Conservation (phyloP, 352 stramenopile genomes). For the Globisporangium irregulare region DNA sequence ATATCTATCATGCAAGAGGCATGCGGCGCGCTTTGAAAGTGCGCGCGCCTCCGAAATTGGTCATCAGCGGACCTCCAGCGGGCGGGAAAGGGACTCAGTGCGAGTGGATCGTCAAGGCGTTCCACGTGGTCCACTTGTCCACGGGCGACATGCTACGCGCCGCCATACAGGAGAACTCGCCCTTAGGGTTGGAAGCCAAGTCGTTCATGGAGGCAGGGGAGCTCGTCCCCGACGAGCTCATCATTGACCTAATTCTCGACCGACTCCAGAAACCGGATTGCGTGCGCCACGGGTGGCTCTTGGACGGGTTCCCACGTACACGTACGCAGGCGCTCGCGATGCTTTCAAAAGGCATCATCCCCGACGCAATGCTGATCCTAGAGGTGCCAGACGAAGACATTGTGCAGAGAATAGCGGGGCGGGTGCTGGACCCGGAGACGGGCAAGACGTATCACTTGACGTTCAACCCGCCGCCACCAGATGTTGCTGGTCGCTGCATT, state of each 20-base stretch:
- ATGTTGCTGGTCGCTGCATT: constrained; percentile 62
- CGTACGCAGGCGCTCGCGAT: constrained; percentile 77
- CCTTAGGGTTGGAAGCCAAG: constrained; percentile 81
- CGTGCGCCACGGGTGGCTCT: constrained; percentile 74
- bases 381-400: constrained; percentile 95
- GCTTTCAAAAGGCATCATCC: constrained; percentile 60
- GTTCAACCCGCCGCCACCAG: constrained; percentile 74
- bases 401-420: constrained; percentile 91
- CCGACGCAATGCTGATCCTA: constrained; percentile 93
- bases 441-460: constrained; percentile 91
- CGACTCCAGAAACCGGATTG: constrained; percentile 76
- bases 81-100: constrained; percentile 97
- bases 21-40: constrained; percentile 40
- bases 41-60: constrained; percentile 59
- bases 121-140: constrained; percentile 93
- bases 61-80: constrained; percentile 92
- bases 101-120: constrained; percentile 87
- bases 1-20: constrained; percentile 50
- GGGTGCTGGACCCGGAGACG: constrained; percentile 88
- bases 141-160: constrained; percentile 94
- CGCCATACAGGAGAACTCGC: constrained; percentile 66
- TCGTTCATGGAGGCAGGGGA: constrained; percentile 90
- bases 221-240: constrained; percentile 94
- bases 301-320: constrained; percentile 95
- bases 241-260: constrained; percentile 92